Evolutionary conservation across 768 basidiomycete genomes (phyloP).

Genomic region (Gyrodon lividus): DNA sequence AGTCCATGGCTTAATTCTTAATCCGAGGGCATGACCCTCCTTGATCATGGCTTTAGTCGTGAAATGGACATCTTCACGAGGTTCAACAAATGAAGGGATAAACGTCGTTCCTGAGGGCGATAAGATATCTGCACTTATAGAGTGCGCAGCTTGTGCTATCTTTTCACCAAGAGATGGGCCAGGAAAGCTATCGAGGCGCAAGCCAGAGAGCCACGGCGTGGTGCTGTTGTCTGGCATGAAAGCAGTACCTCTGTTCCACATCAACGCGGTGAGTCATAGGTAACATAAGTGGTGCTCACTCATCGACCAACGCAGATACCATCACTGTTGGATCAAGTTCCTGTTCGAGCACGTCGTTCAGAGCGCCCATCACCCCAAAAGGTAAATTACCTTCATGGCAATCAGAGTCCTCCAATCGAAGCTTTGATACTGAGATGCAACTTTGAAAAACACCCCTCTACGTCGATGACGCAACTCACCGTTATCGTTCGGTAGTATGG

Average conservation of each 20-base stretch:
- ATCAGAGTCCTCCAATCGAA: constrained; percentile 80
- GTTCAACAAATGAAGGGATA: constrained; percentile 44
- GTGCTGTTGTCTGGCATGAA: constrained; percentile 40
- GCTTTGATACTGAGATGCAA: constrained; percentile 62
- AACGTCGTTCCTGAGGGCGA: constrained; percentile 53
- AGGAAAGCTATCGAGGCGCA: constrained; percentile 60
- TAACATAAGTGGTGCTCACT: constrained; percentile 39
- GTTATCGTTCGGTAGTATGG: constrained; percentile 65
- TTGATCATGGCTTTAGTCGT: constrained; percentile 68
- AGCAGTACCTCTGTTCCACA: constrained; percentile 37
- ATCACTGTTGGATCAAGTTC: constrained; percentile 53
- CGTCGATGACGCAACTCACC: constrained; percentile 36
- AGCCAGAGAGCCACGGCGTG: constrained; percentile 70
- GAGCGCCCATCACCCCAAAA: neutral
- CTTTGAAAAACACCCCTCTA: neutral
- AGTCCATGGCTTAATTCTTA: constrained; percentile 74
- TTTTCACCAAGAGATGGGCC: constrained; percentile 56
- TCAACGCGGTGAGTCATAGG: neutral
- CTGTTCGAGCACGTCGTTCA: constrained; percentile 31
- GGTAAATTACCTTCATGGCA: constrained; percentile 56
- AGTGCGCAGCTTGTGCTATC: constrained; percentile 67
- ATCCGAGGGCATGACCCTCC: constrained; percentile 59
- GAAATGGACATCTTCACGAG: constrained; percentile 50
- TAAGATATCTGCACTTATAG: constrained; percentile 62
- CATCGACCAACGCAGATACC: constrained; percentile 65